These are phyloP conservation scores for Lachancea waltii DNA, from an alignment of 805 yeast species.

Conservation along the genomic window DNA sequence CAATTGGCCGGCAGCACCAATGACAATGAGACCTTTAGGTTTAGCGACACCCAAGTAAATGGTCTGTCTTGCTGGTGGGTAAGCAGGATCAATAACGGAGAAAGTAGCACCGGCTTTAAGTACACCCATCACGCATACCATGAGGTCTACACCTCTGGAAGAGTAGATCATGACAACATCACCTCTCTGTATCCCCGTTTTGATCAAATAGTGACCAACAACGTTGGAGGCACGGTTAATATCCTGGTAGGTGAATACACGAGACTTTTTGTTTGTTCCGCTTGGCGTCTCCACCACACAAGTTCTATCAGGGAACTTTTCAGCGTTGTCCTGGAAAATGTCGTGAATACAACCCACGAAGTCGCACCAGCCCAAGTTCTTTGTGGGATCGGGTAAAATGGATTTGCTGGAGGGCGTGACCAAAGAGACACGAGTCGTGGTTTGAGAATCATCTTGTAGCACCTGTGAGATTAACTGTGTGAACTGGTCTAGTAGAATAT, in stretches of 20 bases:
- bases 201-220: slow-evolving; percentile 81
- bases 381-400: slow-evolving; percentile 80
- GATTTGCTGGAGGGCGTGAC: slow-evolving; percentile 58
- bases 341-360: slow-evolving; percentile 96
- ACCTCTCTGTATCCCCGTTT: slow-evolving; percentile 78
- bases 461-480: slow-evolving; percentile 42
- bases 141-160: slow-evolving; percentile 92
- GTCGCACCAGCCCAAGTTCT: slow-evolving; percentile 81
- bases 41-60: slow-evolving; percentile 88
- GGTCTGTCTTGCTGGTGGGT: slow-evolving; percentile 97
- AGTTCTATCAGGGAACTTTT: slow-evolving; percentile 71
- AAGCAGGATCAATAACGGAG: slow-evolving; percentile 97
- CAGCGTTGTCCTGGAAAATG: slow-evolving; percentile 84
- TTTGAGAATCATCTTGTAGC: slow-evolving; percentile 32
- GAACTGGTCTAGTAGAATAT: slow-evolving; percentile 67
- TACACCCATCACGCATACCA: slow-evolving; percentile 96
- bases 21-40: slow-evolving; percentile 85
- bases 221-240: slow-evolving; percentile 90
- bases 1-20: slow-evolving; percentile 82
- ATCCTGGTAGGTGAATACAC: slow-evolving; percentile 77
- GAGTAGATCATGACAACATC: slow-evolving; percentile 98
- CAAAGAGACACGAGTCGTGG: slow-evolving; percentile 57
- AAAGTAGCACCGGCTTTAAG: slow-evolving; percentile 98
- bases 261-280: slow-evolving; percentile 43
- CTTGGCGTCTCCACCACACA: slow-evolving; percentile 87